Evolutionary conservation across 495 filamentous ascomycete genomes (phyloP).

Genomic region (Immersiella caudata): DNA sequence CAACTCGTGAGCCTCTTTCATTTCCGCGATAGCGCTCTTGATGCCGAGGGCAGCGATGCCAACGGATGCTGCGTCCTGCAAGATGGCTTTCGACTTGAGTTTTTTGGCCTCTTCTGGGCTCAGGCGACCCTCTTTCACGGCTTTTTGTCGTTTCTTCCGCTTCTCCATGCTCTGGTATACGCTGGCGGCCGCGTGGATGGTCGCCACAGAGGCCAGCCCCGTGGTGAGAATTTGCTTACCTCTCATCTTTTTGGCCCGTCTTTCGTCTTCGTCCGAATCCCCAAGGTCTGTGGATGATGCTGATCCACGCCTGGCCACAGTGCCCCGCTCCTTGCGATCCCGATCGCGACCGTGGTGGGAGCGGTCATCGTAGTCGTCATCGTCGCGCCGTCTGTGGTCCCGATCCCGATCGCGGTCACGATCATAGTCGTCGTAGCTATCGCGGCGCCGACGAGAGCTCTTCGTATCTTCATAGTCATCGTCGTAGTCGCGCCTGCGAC

Average conservation of each 20-base stretch:
- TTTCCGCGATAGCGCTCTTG: slow-evolving; percentile 75
- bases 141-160: slow-evolving; percentile 67
- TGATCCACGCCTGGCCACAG: slow-evolving; percentile 39
- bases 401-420: slow-evolving; percentile 38
- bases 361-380: slow-evolving; percentile 56
- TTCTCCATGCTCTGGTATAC: slow-evolving; percentile 78
- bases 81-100: slow-evolving; percentile 69
- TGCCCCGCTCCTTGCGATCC: slow-evolving; percentile 34
- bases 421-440: slow-evolving; percentile 54
- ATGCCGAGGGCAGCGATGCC: slow-evolving; percentile 86
- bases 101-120: slow-evolving; percentile 73
- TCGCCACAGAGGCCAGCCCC: slow-evolving; percentile 82
- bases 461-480: slow-evolving; percentile 52
- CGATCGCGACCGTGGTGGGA: slow-evolving; percentile 45
- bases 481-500: slow-evolving; percentile 43
- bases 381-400: slow-evolving; percentile 38
- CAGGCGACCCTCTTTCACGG: slow-evolving; percentile 74
- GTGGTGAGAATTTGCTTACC: slow-evolving; percentile 83
- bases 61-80: slow-evolving; percentile 75
- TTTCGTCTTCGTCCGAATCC: slow-evolving; percentile 77
- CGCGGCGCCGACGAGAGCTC: slow-evolving; percentile 21
- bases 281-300: slow-evolving; percentile 61
- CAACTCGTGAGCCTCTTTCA: slow-evolving; percentile 51
- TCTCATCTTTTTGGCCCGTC: slow-evolving; percentile 73
- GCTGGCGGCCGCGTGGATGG: slow-evolving; percentile 83